phyloP scores from a whole-genome alignment of 2,329 filamentous ascomycete genomes.

The Chaetomiaceae sp. region DNA sequence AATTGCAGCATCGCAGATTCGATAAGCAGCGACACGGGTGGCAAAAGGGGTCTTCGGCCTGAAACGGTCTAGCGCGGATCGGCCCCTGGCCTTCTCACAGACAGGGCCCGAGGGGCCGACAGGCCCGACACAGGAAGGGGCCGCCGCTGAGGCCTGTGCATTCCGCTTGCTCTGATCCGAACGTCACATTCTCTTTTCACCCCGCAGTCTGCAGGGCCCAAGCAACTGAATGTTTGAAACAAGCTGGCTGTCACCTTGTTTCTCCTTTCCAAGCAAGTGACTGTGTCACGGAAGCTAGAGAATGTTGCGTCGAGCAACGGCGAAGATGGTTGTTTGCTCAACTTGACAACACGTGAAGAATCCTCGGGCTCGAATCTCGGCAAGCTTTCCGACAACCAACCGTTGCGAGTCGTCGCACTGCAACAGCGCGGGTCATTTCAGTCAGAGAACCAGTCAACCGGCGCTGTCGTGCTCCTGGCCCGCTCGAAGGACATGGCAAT shows the following conservation, averaged over 20 bases:
- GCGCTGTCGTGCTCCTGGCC: no score
- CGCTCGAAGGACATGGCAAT: no score
- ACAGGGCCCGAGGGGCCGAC: neutral
- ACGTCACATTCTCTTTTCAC: neutral
- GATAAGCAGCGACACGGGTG: conserved; percentile 17
- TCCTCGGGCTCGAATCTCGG: neutral
- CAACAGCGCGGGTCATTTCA: no score
- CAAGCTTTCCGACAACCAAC: neutral
- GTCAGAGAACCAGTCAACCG: no score
- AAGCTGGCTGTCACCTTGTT: no score
- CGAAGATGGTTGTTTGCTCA: no score
- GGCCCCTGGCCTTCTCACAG: conserved; percentile 11
- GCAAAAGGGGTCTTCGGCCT: conserved; percentile 22
- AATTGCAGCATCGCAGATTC: conserved; percentile 22
- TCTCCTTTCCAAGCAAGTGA: no score
- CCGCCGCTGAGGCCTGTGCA: conserved; percentile 9
- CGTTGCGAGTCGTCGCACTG: neutral
- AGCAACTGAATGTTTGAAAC: conserved; percentile 3
- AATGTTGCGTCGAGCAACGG: no score
- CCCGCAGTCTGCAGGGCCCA: conserved; percentile 5
- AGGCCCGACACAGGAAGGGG: no score
- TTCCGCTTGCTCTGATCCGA: neutral
- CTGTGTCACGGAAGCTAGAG: no score
- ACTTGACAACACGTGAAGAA: neutral
- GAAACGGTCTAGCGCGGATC: conserved; percentile 27